Evolutionary conservation across 805 yeast genomes (phyloP), one percentile per base, ranked within the genome.

Genomic region (Ascoidea asiatica): DNA sequence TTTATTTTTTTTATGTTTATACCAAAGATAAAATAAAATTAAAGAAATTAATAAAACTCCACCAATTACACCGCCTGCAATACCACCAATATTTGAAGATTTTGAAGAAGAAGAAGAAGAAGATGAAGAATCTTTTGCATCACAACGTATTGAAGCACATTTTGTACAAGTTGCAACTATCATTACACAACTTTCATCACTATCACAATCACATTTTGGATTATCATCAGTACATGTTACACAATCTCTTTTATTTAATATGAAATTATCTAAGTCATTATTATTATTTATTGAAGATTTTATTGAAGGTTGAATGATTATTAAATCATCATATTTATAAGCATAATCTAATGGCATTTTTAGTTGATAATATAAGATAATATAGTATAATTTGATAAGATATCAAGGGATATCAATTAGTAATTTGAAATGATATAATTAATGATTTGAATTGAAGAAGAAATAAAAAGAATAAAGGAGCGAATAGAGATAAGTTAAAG

Each of bases 61-160:
- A 13, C 50, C 51, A 18, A 48, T 37, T 6, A 46, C 33, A n/a
- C 51, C 51, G 4, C 51, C 51, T 4, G 41, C 50, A 18, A 48
- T 48, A 8, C 50, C 50, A 8, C 50, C 51, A n/a, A 48, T 37
- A 20, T 48, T 48, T 18, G 41, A 8, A 13, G 41, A 39, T 20
- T 39, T 39, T 23, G 33, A 21, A 19, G 17, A n/a, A 11, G 33
- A 11, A 29, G 33, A 21, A 17, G 22, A 18, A 38, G 23, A 19
- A 7, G 42, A 40, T 7, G n/a, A n/a, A 22, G 5, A 5, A 19
- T 38, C 40, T 7, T 23, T 13, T 7, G 6, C 35, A 17, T 21
- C 19, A 36, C 50, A 48, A 21, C 40, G 29, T 13, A 36, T 21
- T 15, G 22, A 37, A 13, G 48, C 46, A 29, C 50, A 48, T 20